Evolutionary conservation across 495 filamentous ascomycete genomes (phyloP), one percentile per base, ranked within the genome.

Genomic region (Pyronema omphalodes): DNA sequence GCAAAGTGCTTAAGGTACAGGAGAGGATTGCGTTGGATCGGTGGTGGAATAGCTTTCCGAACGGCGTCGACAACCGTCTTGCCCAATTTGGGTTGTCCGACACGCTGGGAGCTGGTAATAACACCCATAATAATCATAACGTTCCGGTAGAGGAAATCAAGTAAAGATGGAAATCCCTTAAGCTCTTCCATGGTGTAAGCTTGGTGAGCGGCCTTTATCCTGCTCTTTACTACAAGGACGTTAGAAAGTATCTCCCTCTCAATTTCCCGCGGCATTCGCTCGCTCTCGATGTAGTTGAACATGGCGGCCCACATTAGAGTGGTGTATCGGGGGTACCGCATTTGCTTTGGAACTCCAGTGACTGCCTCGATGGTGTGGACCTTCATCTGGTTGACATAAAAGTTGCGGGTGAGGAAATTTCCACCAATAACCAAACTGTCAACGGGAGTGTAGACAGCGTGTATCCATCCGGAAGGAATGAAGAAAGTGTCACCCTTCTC

Each of bases 391-490:
- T 82, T 86, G 17, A 72, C 71, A 60, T 80, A 85, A 50, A 83
- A 80, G 57, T 83, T 67, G 35, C 78, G 67, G 1, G 83, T 86
- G 34, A 86, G 68, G 57, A 85, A 86, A 63, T 86, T 86, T 19
- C 82, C 82, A 18, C 82, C 82, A 53, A 86, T 84, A 14, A 86
- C 82, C 44, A 86, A 62, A 58, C 80, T 85, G 61, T 84, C 79
- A 56, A 81, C 74, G 1, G 82, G 82, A 12, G 82, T 86, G 79
- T 83, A 86, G 6, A 86, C 82, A 11, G 82, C 82, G 61, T 86
- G 82, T 51, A 86, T 86, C 82, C 82, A 86, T 9, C 82, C 82
- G 9, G 82, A 82, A 5, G 82, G 82, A 54, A 86, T 86, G 39
- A 86, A 67, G 78, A 86, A 83, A 3, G 82, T 86, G 61, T 86